Conservation (phyloP, 495 filamentous ascomycete species). For the Xylaria sp. region DNA sequence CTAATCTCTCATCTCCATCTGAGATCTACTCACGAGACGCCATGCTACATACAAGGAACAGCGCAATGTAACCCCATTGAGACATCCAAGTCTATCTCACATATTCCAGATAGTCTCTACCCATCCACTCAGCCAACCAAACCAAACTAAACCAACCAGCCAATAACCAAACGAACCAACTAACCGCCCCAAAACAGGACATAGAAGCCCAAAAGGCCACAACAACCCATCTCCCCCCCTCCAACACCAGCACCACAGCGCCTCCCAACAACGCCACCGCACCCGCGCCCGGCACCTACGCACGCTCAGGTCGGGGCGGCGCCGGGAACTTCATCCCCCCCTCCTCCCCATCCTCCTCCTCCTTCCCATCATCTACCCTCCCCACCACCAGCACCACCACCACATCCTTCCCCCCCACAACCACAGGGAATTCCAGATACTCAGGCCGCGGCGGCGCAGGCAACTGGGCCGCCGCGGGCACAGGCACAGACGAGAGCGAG, state of each 20-base stretch:
- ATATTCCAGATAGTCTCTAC: no score
- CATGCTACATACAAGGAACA: not conserved
- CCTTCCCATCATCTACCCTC: slow-evolving; percentile 33
- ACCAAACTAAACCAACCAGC: no score
- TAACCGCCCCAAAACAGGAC: slow-evolving; percentile 38
- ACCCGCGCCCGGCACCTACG: slow-evolving; percentile 46
- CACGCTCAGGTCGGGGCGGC: slow-evolving; percentile 64
- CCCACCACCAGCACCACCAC: slow-evolving; percentile 32
- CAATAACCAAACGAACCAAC: slow-evolving; percentile 8
- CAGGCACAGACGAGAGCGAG: slow-evolving; percentile 37
- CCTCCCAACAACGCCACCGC: slow-evolving; percentile 26
- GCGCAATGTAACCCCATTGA: no score
- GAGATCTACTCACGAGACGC: not conserved
- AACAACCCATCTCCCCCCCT: slow-evolving; percentile 10
- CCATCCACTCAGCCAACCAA: no score
- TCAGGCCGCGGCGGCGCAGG: slow-evolving; percentile 66
- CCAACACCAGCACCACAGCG: slow-evolving; percentile 28
- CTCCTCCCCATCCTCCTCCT: no score
- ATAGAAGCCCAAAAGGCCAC: slow-evolving; percentile 51
- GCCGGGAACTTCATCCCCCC: slow-evolving; percentile 62
- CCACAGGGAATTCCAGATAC: slow-evolving; percentile 1
- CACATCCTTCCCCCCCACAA: slow-evolving; percentile 16
- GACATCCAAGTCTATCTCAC: not conserved
- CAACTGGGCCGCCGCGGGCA: slow-evolving; percentile 51
- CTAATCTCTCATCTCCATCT: not conserved